A percentile compares a stretch with the other conserved stretches of the same genome.
Evolutionary conservation across 2,329 filamentous ascomycete genomes (phyloP).

Genomic region (Paraconiothyrium sp.): DNA sequence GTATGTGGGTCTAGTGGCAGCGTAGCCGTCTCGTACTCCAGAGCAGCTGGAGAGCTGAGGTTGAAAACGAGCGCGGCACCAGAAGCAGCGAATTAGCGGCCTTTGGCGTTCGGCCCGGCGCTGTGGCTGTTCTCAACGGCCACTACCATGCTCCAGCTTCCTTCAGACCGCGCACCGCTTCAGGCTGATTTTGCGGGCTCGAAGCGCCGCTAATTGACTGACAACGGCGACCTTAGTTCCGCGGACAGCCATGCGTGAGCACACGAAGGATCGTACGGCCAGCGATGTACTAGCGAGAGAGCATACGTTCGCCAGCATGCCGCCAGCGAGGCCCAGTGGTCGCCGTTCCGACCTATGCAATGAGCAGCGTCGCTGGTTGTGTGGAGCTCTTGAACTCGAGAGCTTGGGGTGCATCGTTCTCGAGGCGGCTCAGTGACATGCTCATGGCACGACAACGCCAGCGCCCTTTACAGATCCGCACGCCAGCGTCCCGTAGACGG

Average conservation of each 20-base stretch:
- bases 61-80: slow-evolving; percentile 9
- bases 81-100: slow-evolving; percentile 12
- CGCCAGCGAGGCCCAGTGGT: slow-evolving; percentile 1
- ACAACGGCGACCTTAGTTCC: slow-evolving; percentile 5
- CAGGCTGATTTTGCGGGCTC: slow-evolving; percentile 11
- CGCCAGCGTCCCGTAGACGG: slow-evolving; percentile 11
- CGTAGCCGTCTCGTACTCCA: slow-evolving; percentile 14
- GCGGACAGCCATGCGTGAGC: neutral
- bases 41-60: slow-evolving; percentile 15
- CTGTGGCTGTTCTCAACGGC: slow-evolving; percentile 10
- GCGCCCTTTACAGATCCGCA: slow-evolving; percentile 12
- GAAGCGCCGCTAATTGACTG: slow-evolving; percentile 12
- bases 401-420: neutral
- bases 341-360: neutral
- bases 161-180: neutral
- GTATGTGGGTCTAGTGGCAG: slow-evolving; percentile 6
- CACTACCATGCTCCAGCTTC: neutral
- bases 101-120: slow-evolving; percentile 4
- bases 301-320: slow-evolving; percentile 7
- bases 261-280: slow-evolving; percentile 15
- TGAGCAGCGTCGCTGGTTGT: neutral
- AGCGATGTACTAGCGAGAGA: slow-evolving; percentile 10
- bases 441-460: slow-evolving; percentile 13
- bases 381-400: neutral
- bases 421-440: slow-evolving; percentile 1